These are phyloP conservation scores for Cyberlindnera mississippiensis DNA, from an alignment of 805 yeast species.

Conservation along the genomic window DNA sequence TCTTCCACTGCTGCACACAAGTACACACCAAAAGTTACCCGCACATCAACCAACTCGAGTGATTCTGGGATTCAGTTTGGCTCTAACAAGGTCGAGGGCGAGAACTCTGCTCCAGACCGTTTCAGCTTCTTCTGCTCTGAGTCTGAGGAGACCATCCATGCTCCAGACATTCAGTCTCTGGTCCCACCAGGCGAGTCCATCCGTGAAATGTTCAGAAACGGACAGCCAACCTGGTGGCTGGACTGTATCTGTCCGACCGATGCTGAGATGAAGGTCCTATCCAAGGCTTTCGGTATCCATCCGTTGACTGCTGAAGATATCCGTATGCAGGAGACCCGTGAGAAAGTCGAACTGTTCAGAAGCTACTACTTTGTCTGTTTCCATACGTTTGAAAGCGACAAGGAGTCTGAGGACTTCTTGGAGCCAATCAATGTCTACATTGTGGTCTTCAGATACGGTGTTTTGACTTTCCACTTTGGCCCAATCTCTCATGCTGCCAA, in stretches of 20 bases:
- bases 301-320: slow-evolving; percentile 98
- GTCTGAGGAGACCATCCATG: slow-evolving; percentile 82
- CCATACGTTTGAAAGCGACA: slow-evolving; percentile 90
- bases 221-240: slow-evolving; percentile 90
- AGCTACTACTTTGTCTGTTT: slow-evolving; percentile 93
- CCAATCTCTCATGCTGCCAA: slow-evolving; percentile 94
- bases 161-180: slow-evolving; percentile 79
- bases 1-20: slow-evolving; percentile 54
- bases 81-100: slow-evolving; percentile 34
- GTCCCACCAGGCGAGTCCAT: slow-evolving; percentile 62
- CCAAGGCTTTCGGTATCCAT: slow-evolving; percentile 95
- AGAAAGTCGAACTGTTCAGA: slow-evolving; percentile 89
- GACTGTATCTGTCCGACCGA: slow-evolving; percentile 95
- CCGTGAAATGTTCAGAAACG: slow-evolving; percentile 63
- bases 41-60: slow-evolving; percentile 10
- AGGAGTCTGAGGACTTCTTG: slow-evolving; percentile 75
- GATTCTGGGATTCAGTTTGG: slow-evolving; percentile 38
- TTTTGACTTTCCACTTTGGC: slow-evolving; percentile 86
- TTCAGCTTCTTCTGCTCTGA: slow-evolving; percentile 82
- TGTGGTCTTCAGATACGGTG: slow-evolving; percentile 87
- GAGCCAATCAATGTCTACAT: slow-evolving; percentile 80
- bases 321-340: slow-evolving; percentile 93
- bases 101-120: slow-evolving; percentile 56
- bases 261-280: slow-evolving; percentile 84
- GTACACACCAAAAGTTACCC: slow-evolving; percentile 46